A percentile compares a stretch with the other conserved stretches of the same genome.
Conservation (phyloP, 2,329 filamentous ascomycete species). For the Alternaria hordeiaustralica region DNA sequence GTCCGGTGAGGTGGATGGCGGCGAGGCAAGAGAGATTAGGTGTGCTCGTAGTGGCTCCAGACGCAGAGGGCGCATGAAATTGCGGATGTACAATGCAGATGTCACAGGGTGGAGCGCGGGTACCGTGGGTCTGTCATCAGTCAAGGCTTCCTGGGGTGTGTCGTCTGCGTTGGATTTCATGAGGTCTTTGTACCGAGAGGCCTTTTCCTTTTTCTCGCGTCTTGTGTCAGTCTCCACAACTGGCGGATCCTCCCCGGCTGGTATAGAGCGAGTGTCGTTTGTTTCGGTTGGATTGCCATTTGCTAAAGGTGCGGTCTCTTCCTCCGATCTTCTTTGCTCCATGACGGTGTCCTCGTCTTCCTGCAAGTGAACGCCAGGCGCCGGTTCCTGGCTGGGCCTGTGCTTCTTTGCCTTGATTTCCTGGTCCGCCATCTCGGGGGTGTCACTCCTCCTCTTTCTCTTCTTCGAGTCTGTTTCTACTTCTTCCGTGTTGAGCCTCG, state of each 20-base stretch:
- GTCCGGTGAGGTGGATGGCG: constrained; percentile 58
- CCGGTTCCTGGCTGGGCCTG: constrained; percentile 46
- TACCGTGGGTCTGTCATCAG: constrained; percentile 41
- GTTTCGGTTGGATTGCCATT: constrained; percentile 1
- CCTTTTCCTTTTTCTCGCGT: constrained; percentile 39
- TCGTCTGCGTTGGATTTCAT: constrained; percentile 27
- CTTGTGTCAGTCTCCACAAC: constrained; percentile 12
- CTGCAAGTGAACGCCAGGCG: constrained; percentile 35
- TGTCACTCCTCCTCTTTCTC: constrained; percentile 51
- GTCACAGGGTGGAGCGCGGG: constrained; percentile 53
- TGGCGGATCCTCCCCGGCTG: constrained; percentile 5
- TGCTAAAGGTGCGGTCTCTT: constrained; percentile 17
- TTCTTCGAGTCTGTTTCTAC: constrained; percentile 49
- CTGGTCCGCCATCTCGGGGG: constrained; percentile 43
- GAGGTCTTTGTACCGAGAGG: constrained; percentile 44
- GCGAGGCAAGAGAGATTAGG: constrained; percentile 71
- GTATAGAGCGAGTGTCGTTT: constrained; percentile 3
- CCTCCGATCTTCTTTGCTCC: constrained; percentile 34
- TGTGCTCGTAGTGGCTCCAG: constrained; percentile 70
- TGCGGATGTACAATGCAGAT: constrained; percentile 76
- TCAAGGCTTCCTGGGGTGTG: constrained; percentile 19
- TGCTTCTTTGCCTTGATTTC: constrained; percentile 54
- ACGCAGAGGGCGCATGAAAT: constrained; percentile 87
- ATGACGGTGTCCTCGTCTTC: constrained; percentile 43
- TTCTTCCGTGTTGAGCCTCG: constrained; percentile 46